phyloP scores from a whole-genome alignment of 768 basidiomycete genomes.

The Calocera cornea region DNA sequence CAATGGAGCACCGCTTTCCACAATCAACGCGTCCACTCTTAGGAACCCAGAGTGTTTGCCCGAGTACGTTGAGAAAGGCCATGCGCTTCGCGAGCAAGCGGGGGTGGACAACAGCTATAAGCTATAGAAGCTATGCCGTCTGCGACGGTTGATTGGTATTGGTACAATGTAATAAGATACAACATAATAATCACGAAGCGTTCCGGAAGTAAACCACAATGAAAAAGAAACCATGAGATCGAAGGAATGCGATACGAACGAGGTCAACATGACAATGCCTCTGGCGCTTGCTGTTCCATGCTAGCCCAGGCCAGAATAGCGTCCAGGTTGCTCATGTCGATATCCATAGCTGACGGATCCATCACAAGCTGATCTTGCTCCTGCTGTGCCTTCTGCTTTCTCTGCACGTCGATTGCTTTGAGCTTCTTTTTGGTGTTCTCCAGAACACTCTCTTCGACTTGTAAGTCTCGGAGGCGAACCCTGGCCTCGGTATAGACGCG shows the following conservation, averaged over 20 bases:
- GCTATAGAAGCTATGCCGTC: neutral
- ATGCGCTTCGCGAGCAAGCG: conserved; percentile 34
- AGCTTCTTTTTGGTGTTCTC: conserved; percentile 3
- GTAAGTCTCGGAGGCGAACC: neutral
- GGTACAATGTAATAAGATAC: neutral
- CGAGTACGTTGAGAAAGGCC: conserved; percentile 39
- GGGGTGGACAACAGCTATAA: neutral
- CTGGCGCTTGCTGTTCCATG: neutral
- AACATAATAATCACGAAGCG: no score
- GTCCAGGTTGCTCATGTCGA: neutral
- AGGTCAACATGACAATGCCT: neutral
- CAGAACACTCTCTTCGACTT: neutral
- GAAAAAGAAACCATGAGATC: neutral
- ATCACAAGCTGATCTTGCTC: neutral
- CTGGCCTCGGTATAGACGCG: neutral
- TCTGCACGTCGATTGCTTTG: neutral
- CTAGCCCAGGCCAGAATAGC: neutral
- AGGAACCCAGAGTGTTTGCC: conserved; percentile 58
- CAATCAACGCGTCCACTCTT: conserved; percentile 58
- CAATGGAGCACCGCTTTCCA: conserved; percentile 56
- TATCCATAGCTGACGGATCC: neutral
- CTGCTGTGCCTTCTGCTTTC: neutral
- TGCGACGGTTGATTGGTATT: neutral
- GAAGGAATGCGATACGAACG: neutral
- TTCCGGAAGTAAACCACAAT: neutral